Conservation (phyloP, 805 yeast genomes). For the Candida coquimbonensis region DNA sequence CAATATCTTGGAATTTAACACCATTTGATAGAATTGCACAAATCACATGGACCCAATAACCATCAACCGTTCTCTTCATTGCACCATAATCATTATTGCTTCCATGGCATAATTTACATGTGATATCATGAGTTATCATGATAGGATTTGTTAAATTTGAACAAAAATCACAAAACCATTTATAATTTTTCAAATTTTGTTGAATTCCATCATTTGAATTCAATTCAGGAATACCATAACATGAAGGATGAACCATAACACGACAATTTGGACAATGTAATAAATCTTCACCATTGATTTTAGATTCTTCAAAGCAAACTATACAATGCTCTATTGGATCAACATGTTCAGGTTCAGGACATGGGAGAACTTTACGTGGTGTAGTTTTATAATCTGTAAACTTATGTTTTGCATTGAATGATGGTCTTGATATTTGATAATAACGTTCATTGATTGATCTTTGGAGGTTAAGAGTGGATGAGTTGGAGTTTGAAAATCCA, state of each 20-base stretch:
- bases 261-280: slow-evolving; percentile 62
- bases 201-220: slow-evolving; percentile 8
- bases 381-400: slow-evolving; percentile 9
- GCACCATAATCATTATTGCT: slow-evolving; percentile 23
- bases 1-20: slow-evolving; percentile 36
- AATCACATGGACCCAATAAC: slow-evolving; percentile 70
- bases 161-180: slow-evolving; percentile 82
- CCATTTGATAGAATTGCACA: slow-evolving; percentile 57
- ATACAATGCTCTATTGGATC: slow-evolving; percentile 36
- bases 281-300: slow-evolving; percentile 30
- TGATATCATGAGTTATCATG: slow-evolving; percentile 42
- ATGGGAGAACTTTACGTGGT: background rate
- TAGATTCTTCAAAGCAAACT: slow-evolving; percentile 39
- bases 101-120: slow-evolving; percentile 54
- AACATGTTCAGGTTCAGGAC: background rate
- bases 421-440: slow-evolving; percentile 11
- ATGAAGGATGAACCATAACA: slow-evolving; percentile 58
- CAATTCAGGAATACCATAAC: slow-evolving; percentile 47
- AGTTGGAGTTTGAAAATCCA: background rate
- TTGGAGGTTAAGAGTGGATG: slow-evolving; percentile 2
- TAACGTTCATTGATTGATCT: slow-evolving; percentile 12
- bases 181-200: slow-evolving; percentile 17
- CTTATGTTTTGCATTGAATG: slow-evolving; percentile 12
- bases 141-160: slow-evolving; percentile 60
- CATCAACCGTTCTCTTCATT: slow-evolving; percentile 57